Evolutionary conservation across 2,329 filamentous ascomycete species (phyloP), one percentile per base, ranked within the genome.

Genomic region (Ambrosiella cleistominuta): DNA sequence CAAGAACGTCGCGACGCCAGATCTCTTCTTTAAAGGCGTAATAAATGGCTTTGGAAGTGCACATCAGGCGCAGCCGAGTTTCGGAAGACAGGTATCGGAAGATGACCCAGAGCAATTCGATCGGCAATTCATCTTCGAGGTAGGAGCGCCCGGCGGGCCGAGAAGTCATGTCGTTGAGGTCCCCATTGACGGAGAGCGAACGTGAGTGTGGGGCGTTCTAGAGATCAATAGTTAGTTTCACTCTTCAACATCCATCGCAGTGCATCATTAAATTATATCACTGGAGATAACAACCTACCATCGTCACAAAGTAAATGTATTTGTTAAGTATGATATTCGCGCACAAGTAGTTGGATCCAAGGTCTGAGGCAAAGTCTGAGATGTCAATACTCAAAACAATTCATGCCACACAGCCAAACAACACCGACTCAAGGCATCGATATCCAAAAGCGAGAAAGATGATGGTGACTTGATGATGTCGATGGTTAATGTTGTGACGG

Each of bases 11-110:
- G 7, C 12, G 40, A 40, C 55, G 37, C 37, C 42, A 60, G 2
- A 60, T 47, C 11, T 55, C 53, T 49, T 12, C 45, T 40, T 50
- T 45, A 35, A 60, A 50, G 12, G 47, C 56, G 6, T 57, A 36
- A 15, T 57, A 49, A 12, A 60, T 47, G 15, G 17, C 39, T n/a
- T 35, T 15, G 3, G 45, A 39, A 13, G 40, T 37, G 36, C 50
- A 39, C 36, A 54, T 35, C 7, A 60, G 42, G 39, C 36, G 56
- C 13, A 60, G 45, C 13, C 47, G 42, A 9, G 40, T n/a, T 12
- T 50, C 40, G 37, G 38, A 15, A 19, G 27, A 27, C 27, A 60
- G 58, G 13, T 57, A 60, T 11, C 36, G 36, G 37, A 55, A 49
- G n/a, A 60, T 55, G 36, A 54, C 40, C 7, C n/a, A 54, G 7